phyloP scores from a whole-genome alignment of 495 filamentous ascomycete genomes.

The Cercophora newfieldiana region DNA sequence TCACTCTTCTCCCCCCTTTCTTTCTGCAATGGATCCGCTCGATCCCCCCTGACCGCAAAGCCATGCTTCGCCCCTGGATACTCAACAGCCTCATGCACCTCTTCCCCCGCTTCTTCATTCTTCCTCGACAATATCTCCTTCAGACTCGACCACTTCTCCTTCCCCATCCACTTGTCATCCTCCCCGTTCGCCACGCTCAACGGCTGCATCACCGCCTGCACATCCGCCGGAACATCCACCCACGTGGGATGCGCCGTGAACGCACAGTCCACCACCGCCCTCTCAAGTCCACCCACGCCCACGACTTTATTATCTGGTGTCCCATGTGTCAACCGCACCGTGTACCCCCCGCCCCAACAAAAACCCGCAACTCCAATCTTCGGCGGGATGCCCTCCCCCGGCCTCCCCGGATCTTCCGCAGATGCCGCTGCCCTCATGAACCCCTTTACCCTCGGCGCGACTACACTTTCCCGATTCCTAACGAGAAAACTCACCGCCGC shows the following conservation, averaged over 20 bases:
- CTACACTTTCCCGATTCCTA: conserved; percentile 34
- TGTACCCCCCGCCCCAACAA: conserved; percentile 62
- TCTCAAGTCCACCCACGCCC: conserved; percentile 20
- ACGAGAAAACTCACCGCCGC: conserved; percentile 29
- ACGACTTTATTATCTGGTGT: conserved; percentile 13
- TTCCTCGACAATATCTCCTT: conserved; percentile 46
- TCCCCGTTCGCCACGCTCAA: conserved; percentile 58
- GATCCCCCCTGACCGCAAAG: conserved; percentile 58
- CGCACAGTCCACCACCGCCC: conserved; percentile 48
- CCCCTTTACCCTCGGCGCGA: conserved; percentile 44
- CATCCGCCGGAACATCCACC: conserved; percentile 54
- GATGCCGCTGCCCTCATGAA: conserved; percentile 51
- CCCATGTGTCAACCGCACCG: conserved; percentile 43
- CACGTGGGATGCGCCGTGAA: conserved; percentile 58
- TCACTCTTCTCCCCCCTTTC: conserved; percentile 49
- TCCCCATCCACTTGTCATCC: conserved; percentile 47
- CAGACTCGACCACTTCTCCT: conserved; percentile 40
- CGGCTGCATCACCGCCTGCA: conserved; percentile 53
- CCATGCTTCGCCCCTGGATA: conserved; percentile 62
- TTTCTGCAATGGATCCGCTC: conserved; percentile 42
- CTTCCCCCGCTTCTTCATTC: conserved; percentile 18
- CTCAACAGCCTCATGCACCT: conserved; percentile 49
- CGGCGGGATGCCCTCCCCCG: conserved; percentile 4
- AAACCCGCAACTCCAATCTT: conserved; percentile 54
- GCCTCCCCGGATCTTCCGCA: conserved; percentile 22